Evolutionary conservation across 345 rosid genomes (phyloP), one percentile per base, ranked within the genome.

Genomic region (Populus ilicifolia): DNA sequence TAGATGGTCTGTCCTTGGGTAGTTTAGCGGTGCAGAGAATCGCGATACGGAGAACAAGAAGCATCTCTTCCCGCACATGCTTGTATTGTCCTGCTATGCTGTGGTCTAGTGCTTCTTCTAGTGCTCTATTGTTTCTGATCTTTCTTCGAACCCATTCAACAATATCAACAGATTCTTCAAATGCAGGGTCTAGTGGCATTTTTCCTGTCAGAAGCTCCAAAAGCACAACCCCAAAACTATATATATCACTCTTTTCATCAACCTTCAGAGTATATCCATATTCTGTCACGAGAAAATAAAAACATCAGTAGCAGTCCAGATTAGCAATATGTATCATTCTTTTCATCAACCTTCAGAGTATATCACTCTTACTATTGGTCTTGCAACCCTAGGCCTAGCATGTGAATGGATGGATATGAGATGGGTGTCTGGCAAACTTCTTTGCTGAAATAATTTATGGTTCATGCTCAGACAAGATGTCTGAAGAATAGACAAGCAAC

Each of bases 201-300:
- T 85, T 93, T 78, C 95, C 98, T 0, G 98, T 89, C 69, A 94
- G 76, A 75, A 92, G 85, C 88, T 95, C 98, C 44, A 93, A 67
- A 74, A 95, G 90, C 66, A 93, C 94, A 0, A 95, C 93, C 0
- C 98, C 96, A 2, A 86, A 81, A 70, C 98, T 93, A 76, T 95
- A 95, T 29, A 92, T 84, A 78, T 95, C 97, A n/a, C 92, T 95
- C 90, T 89, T 93, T 85, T 90, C 98, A 62, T 90, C 93, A 2
- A 95, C 90, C 88, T 90, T 95, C 67, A 92, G 73, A 17, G 96
- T 87, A 80, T 93, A 95, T 65, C 98, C 98, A 16, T 93, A 95
- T 86, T 95, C 97, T 91, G 90, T 67, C 64, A 75, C 4, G 69
- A 46, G 20, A 66, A 23, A 41, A 16, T 18, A 30, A 35, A 71